Conservation (phyloP, 345 rosid genomes). For the Eucalyptus pauciflora region DNA sequence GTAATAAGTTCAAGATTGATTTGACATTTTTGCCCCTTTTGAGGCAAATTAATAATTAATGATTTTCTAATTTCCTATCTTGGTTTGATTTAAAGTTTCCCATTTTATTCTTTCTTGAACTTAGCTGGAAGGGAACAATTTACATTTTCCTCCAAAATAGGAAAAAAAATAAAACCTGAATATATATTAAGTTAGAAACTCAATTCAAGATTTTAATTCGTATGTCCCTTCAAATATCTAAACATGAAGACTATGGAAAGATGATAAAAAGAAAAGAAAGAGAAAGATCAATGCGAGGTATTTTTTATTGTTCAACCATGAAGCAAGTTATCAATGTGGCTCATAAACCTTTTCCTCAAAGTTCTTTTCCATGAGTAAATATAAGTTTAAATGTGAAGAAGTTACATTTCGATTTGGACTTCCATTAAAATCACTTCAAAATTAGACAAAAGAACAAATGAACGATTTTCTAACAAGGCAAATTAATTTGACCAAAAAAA, state of each 20-base stretch:
- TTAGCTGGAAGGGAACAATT: background rate
- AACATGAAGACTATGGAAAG: background rate
- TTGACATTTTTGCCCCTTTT: background rate
- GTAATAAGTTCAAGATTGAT: accelerated
- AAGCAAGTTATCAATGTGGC: background rate
- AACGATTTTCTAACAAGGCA: background rate
- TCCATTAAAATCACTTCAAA: background rate
- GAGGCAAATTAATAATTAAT: no score
- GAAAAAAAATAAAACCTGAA: background rate
- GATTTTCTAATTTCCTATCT: background rate
- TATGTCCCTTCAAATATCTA: background rate
- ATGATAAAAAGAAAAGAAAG: no score
- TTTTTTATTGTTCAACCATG: background rate
- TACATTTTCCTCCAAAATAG: background rate
- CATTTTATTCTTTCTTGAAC: background rate
- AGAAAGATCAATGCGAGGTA: background rate
- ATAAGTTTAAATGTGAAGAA: background rate
- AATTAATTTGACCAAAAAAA: no score
- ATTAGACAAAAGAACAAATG: background rate
- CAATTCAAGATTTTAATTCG: background rate
- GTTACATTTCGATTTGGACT: background rate
- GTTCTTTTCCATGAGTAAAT: background rate
- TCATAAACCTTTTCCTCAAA: background rate
- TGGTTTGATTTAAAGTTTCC: background rate
- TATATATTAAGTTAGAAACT: background rate